Base-by-base conservation (phyloP, 2,329 filamentous ascomycete genomes). In the Fusarium sp. region DNA sequence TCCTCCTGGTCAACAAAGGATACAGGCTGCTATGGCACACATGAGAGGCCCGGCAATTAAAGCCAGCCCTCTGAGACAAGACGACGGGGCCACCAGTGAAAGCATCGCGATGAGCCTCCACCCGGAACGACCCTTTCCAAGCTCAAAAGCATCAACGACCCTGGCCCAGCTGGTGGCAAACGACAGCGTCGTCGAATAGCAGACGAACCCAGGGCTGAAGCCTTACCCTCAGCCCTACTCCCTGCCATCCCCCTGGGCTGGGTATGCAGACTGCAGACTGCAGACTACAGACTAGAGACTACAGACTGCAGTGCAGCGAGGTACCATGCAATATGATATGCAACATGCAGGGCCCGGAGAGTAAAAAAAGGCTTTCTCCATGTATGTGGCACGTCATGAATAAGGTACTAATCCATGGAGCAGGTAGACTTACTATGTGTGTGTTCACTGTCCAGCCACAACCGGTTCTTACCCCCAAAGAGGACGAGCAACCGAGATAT, bases 141-240 rank as follows among this genome's bases (percentile, higher is more conserved):
- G 71, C 68, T 72, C 60, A 64, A 70, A 69, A 65, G 55, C 42
- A 55, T 47, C 44, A 48, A 62, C 42, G 56, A 73, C 62, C 71
- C 71, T 67, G 45, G 71, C 53, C 71, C 46, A 73, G 71, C 71
- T 73, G 71, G 71, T 73, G 71, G 71, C 71, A 62, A 73, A 69
- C 57, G 30, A 30, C 44, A 39, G 38, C 30, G 26, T 43, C 40
- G 54, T 70, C 66, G 67, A 71, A 73, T 36, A 36, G 34, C 34
- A 36, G 17, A 68, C 56, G 62, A 69, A 36, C 56, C 57, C 56
- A 61, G 46, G 59, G 45, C 70, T 47, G 56, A 53, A 73, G 68
- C 68, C 67, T 73, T 61, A 50, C 52, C 60, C 42, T 73, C 70
- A 73, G 70, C 70, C 70, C 70, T 73, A 73, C 69, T 62, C 60